A percentile compares a stretch with the other conserved stretches of the same genome.
Conservation (phyloP, 257 asterid species). For the Gardenia jasminoides region DNA sequence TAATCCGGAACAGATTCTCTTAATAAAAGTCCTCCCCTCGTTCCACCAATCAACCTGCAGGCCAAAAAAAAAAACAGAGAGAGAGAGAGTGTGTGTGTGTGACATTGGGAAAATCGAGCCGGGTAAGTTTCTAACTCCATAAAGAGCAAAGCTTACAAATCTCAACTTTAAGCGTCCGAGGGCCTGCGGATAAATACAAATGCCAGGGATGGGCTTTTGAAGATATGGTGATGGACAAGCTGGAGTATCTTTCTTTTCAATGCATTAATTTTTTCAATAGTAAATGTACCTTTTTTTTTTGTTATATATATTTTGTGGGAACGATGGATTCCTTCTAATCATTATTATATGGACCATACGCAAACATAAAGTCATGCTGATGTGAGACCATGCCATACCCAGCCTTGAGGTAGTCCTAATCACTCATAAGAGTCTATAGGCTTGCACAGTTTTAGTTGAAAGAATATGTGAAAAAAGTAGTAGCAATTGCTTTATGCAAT, state of each 20-base stretch:
- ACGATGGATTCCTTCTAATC: constrained; percentile 12
- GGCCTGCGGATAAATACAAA: constrained; percentile 6
- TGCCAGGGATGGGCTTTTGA: constrained; percentile 3
- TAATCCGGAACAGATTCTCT: constrained; percentile 9
- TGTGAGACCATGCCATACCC: neutral
- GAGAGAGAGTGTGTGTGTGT: too few relatives aligned
- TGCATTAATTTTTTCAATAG: neutral
- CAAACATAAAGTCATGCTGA: constrained; percentile 15
- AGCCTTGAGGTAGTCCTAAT: too few relatives aligned
- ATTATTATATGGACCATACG: constrained; percentile 7
- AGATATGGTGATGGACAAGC: neutral
- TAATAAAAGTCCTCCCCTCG: neutral
- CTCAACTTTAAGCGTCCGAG: neutral
- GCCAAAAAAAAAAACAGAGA: neutral
- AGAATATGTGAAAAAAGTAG: neutral
- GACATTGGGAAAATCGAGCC: neutral
- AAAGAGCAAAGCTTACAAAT: constrained; percentile 11
- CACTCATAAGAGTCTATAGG: neutral
- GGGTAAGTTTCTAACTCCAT: neutral
- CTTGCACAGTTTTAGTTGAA: neutral
- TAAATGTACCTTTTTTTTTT: too few relatives aligned
- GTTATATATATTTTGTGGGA: neutral
- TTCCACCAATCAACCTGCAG: neutral
- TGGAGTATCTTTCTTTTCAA: neutral
- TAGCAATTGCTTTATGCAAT: neutral